These are phyloP conservation scores for Leucaena leucocephala DNA, from an alignment of 306 rosid species.

Conservation along the genomic window DNA sequence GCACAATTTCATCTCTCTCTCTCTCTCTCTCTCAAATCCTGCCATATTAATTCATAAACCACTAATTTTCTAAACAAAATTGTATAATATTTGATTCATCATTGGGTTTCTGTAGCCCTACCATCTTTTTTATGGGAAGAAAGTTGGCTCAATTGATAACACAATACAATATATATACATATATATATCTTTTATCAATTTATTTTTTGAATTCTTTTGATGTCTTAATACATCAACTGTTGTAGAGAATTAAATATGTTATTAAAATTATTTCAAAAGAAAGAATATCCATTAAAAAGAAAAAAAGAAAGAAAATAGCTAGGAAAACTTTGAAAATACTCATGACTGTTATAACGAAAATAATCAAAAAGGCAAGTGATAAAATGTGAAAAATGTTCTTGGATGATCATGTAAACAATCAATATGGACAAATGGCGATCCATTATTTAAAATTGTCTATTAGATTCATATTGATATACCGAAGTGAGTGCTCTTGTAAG, in stretches of 20 bases:
- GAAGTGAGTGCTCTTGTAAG: background rate
- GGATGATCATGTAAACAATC: background rate
- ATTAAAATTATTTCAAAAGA: too few species aligned
- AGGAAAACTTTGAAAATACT: background rate
- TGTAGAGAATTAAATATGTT: too few species aligned
- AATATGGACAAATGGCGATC: background rate
- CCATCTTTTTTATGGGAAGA: background rate
- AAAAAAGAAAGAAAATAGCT: too few species aligned
- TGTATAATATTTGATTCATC: too few species aligned
- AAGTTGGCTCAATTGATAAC: background rate
- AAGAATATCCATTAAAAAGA: too few species aligned
- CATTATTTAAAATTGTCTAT: background rate
- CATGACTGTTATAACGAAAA: background rate
- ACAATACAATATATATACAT: background rate
- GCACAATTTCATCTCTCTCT: too few species aligned
- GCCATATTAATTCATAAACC: background rate
- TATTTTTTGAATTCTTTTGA: background rate
- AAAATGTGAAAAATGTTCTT: background rate
- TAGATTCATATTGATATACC: background rate
- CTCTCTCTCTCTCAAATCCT: background rate
- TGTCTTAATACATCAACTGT: too few species aligned
- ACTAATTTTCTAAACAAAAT: too few species aligned
- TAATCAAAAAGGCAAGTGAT: background rate
- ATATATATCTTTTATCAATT: background rate
- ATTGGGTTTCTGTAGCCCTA: too few species aligned